phyloP scores from a whole-genome alignment of 345 rosid species.

The Linum usitatissimum region DNA sequence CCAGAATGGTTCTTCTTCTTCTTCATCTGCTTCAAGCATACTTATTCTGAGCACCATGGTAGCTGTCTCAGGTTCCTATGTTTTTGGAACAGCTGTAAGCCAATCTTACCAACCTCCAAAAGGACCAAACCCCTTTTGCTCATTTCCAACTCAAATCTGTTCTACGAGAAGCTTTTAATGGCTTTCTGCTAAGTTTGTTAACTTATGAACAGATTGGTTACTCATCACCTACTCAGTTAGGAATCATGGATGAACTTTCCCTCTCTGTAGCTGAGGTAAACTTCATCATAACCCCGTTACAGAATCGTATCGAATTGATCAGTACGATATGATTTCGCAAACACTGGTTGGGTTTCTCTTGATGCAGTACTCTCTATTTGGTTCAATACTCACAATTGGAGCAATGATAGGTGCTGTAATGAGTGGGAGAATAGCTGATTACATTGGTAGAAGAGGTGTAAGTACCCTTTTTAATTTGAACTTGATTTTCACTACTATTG shows the following conservation, averaged over 20 bases:
- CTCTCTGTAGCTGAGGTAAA: constrained; percentile 59
- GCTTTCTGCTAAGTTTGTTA: neutral
- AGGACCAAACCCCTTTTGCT: neutral
- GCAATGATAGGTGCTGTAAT: constrained; percentile 73
- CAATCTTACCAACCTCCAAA: neutral
- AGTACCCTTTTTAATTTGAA: neutral
- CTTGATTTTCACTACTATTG: neutral
- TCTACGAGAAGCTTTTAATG: too few relatives aligned
- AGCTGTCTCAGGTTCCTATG: constrained; percentile 37
- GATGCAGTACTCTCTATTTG: constrained; percentile 65
- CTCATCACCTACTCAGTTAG: constrained; percentile 80
- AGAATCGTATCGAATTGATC: neutral
- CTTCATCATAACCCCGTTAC: neutral
- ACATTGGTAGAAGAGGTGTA: constrained; percentile 58
- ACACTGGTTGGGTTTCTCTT: too few relatives aligned
- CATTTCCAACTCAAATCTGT: neutral
- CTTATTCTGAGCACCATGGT: constrained; percentile 26
- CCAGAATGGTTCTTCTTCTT: constrained; percentile 1
- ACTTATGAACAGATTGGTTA: constrained; percentile 46
- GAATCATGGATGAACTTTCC: constrained; percentile 49
- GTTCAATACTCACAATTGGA: constrained; percentile 65
- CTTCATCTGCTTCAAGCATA: constrained; percentile 17
- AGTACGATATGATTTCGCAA: too few relatives aligned
- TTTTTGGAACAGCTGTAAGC: constrained; percentile 45
- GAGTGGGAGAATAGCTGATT: constrained; percentile 63